Evolutionary conservation across 2,329 filamentous ascomycete genomes (phyloP).

Genomic region (Ceratocystis colombiana): DNA sequence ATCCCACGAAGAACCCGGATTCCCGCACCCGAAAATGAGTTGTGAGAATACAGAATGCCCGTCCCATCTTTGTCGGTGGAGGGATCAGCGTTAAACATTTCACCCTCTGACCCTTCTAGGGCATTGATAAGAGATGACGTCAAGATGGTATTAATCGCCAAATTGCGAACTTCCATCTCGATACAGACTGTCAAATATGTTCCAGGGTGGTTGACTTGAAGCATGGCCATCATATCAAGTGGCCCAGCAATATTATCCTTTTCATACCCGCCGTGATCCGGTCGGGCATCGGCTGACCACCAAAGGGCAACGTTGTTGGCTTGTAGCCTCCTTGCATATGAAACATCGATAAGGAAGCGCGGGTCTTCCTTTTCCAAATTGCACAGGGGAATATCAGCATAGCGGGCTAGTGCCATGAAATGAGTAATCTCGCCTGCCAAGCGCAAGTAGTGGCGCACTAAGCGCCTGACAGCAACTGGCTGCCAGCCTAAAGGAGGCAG

Average conservation of each 20-base stretch:
- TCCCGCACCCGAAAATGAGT: conserved; percentile 80
- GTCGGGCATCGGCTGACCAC: conserved; percentile 82
- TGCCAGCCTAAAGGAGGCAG: conserved; percentile 93
- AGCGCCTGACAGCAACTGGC: conserved; percentile 69
- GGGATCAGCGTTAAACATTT: conserved; percentile 69
- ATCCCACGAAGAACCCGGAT: conserved; percentile 89
- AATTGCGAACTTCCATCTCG: conserved; percentile 83
- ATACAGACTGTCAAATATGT: conserved; percentile 96
- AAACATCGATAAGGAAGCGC: conserved; percentile 87
- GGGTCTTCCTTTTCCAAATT: conserved; percentile 93
- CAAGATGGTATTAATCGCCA: conserved; percentile 95
- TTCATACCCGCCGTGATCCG: conserved; percentile 93
- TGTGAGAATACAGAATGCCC: conserved; percentile 35
- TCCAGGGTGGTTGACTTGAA: conserved; percentile 81
- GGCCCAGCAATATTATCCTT: conserved; percentile 77
- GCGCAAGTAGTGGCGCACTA: conserved; percentile 83
- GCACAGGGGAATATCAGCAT: conserved; percentile 88
- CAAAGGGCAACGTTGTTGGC: conserved; percentile 89
- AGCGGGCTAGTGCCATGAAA: conserved; percentile 74
- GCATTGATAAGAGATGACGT: conserved; percentile 96
- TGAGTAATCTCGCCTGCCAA: conserved; percentile 89
- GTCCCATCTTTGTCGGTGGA: conserved; percentile 42
- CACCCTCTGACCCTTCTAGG: conserved; percentile 76
- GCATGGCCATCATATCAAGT: conserved; percentile 83
- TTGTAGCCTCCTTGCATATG: conserved; percentile 81